These are phyloP conservation scores for Gnomoniopsis smithogilvyi DNA, from an alignment of 2,329 filamentous ascomycete genomes.

Conservation along the genomic window DNA sequence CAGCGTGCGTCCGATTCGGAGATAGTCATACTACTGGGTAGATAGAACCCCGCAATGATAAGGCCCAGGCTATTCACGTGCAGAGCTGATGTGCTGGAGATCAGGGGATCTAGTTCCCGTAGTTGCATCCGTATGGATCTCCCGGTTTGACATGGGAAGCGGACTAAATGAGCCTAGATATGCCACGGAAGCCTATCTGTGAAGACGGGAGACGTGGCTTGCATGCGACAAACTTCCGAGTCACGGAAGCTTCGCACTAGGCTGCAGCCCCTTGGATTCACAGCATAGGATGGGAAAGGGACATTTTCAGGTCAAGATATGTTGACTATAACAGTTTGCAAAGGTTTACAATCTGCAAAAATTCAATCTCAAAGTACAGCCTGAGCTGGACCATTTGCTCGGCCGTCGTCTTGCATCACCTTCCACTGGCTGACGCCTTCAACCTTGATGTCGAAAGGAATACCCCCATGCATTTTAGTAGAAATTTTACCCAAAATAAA, in stretches of 20 bases:
- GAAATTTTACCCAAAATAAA: too few relatives aligned
- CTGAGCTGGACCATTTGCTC: too few relatives aligned
- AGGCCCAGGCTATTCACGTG: not conserved
- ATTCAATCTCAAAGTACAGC: too few relatives aligned
- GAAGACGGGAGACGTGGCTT: not conserved
- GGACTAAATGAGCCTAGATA: not conserved
- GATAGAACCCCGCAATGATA: slow-evolving; percentile 17
- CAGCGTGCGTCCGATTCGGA: slow-evolving; percentile 13
- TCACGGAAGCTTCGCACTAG: not conserved
- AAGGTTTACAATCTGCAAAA: too few relatives aligned
- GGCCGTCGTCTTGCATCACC: too few relatives aligned
- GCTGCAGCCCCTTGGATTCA: not conserved
- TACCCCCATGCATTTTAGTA: too few relatives aligned
- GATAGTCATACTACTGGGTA: slow-evolving; percentile 3
- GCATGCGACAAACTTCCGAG: not conserved
- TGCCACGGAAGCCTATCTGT: not conserved
- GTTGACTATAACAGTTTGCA: too few relatives aligned
- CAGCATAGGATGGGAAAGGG: too few relatives aligned
- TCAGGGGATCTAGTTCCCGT: not conserved
- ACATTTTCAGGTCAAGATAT: too few relatives aligned
- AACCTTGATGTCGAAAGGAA: too few relatives aligned
- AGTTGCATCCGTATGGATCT: not conserved
- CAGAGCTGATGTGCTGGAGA: not conserved
- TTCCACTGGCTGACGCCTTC: too few relatives aligned
- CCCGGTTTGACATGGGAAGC: not conserved